Evolutionary conservation across 345 rosid genomes (phyloP).

Genomic region (Limnanthes douglasii): DNA sequence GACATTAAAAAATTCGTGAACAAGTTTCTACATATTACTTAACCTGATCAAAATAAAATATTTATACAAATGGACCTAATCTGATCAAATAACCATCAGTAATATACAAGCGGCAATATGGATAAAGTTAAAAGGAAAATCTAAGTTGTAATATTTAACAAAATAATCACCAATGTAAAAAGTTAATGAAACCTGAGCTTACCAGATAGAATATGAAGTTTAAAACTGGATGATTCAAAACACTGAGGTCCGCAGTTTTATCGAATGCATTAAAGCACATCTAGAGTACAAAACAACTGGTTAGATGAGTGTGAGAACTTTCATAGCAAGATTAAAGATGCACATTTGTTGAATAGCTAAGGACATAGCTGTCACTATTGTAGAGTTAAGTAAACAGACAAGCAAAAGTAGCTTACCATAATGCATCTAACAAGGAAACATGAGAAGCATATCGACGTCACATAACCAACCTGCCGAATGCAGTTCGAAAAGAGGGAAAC

Average conservation of each 20-base stretch:
- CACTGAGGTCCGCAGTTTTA: conserved; percentile 63
- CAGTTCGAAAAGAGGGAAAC: conserved; percentile 4
- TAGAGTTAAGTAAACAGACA: too few relatives aligned
- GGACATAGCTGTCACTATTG: too few relatives aligned
- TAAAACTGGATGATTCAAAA: conserved; percentile 70
- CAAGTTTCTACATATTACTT: too few relatives aligned
- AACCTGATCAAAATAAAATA: too few relatives aligned
- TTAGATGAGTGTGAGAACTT: conserved; percentile 3
- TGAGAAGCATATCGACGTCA: conserved; percentile 75
- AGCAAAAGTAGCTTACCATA: conserved; percentile 91
- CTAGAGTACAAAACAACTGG: conserved; percentile 16
- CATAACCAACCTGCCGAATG: conserved; percentile 77
- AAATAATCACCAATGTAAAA: too few relatives aligned
- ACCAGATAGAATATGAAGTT: conserved; percentile 80
- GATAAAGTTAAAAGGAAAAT: too few relatives aligned
- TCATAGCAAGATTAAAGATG: too few relatives aligned
- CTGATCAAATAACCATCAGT: too few relatives aligned
- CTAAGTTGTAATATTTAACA: background rate
- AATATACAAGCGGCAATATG: too few relatives aligned
- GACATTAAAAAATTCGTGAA: too few relatives aligned
- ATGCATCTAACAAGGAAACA: conserved; percentile 84
- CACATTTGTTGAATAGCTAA: too few relatives aligned
- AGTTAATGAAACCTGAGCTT: conserved; percentile 16
- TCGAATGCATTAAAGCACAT: conserved; percentile 81
- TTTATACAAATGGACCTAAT: too few relatives aligned